phyloP scores from a whole-genome alignment of 192 early-diverging fungal species.

The Coemansia sp. region DNA sequence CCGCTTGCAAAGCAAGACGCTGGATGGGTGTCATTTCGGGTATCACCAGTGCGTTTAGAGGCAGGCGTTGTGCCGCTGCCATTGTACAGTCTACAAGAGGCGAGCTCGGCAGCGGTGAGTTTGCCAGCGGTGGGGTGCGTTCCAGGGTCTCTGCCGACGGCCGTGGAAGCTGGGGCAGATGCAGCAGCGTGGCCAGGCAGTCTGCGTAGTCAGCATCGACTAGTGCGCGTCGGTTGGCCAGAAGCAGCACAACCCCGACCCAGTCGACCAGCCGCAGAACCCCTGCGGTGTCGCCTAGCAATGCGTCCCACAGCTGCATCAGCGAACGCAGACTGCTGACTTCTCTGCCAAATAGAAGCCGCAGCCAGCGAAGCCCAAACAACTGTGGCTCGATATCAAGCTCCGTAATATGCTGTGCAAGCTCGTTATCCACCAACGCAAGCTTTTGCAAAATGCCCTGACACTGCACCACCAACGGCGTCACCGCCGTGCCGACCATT shows the following conservation, averaged over 20 bases:
- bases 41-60: conserved; percentile 12
- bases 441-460: conserved; percentile 74
- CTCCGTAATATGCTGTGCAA: conserved; percentile 69
- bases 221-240: conserved; percentile 63
- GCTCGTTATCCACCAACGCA: conserved; percentile 66
- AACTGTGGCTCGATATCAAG: conserved; percentile 92
- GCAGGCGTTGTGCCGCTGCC: conserved; percentile 10
- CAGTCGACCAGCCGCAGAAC: conserved; percentile 81
- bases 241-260: conserved; percentile 74
- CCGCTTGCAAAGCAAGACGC: conserved; percentile 66
- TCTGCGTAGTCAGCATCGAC: conserved; percentile 66
- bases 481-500: conserved; percentile 12
- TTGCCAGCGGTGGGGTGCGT: conserved; percentile 35
- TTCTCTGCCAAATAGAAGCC: conserved; percentile 90
- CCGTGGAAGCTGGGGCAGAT: conserved; percentile 58
- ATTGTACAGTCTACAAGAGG: not conserved
- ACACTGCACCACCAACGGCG: conserved; percentile 77
- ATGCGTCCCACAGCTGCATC: conserved; percentile 84
- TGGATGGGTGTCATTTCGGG: conserved; percentile 27
- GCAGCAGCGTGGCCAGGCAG: conserved; percentile 65
- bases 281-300: conserved; percentile 72
- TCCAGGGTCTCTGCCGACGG: conserved; percentile 37
- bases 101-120: conserved; percentile 20
- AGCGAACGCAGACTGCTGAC: conserved; percentile 68
- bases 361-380: conserved; percentile 92